Base-by-base conservation (phyloP, 306 rosid species). In the Rosa multiflora region DNA sequence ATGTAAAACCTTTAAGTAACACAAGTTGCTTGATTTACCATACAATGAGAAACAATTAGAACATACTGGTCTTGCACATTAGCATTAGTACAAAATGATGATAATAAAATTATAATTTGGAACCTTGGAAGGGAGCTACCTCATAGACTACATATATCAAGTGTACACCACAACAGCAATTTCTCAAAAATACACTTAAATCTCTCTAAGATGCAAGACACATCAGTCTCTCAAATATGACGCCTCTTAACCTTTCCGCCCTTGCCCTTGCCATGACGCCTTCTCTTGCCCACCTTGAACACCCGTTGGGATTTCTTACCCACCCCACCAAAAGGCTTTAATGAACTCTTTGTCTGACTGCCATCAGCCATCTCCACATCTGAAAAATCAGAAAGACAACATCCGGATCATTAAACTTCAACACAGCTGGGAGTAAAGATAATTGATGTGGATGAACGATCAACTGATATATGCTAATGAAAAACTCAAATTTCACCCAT, bases 251-350 rank as follows among this genome's bases (percentile, higher is more conserved):
- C 40, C 88, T 83, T 88, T 81, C 88, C 58, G 48, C 84, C 80
- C 32, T 81, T 81, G 40, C 80, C 92, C 83, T 92, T 94, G 44
- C 96, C 93, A 20, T 85, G 87, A 8, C 88, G 91, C 82, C 84
- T 91, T 67, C 83, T 80, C 84, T 89, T 95, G 4, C 96, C 96
- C 49, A 95, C 67, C 91, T 95, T 95, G 70, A 95, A 88, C 55
- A 89, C 90, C 81, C 83, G 87, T 74, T 86, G 86, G 23, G 75
- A 79, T 75, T 87, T 92, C 91, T 95, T 95, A 58, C 97, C 90
- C 20, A 95, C 67, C 67, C 90, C 91, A 62, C 97, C 97, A 77
- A 61, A 82, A 44, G 97, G 87, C 87, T 92, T 92, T 42, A 94
- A 80, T 8, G 83, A 86, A 73, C 63, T 79, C 78, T 11, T 5